Evolutionary conservation across 176 grass and related monocot species (phyloP), one percentile per base, ranked within the genome.

Genomic region (Oryza coarctata): DNA sequence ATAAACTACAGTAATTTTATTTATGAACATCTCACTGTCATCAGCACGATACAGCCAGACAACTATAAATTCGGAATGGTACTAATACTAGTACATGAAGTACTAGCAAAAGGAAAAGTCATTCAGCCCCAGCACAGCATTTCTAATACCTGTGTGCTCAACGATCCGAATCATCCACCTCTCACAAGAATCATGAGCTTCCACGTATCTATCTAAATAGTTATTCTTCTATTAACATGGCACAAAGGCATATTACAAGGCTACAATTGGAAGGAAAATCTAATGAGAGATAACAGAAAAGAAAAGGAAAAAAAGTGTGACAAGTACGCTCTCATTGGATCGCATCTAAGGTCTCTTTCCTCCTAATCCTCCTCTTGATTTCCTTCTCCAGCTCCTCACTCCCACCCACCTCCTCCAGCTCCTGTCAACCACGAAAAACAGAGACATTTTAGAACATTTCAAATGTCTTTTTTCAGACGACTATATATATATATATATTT

Each of bases 341-440:
- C 0, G 63, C 68, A 55, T 89, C 83, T 32, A 9, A 55, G 55
- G 45, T 84, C 39, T 77, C 45, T 50, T 74, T 88, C 71, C 83
- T 94, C 83, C 80, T 97, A 70, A 90, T 94, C 87, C 92, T 89
- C 63, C 71, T 90, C 31, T 66, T 88, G 43, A 97, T 88, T 86
- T 94, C 92, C 69, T 89, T 97, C 74, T 97, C 92, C 80, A 97
- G 55, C 82, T 97, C 94, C 80, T 97, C 89, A 0, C 78, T 63
- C 9, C 94, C 94, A 33, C 92, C 92, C 52, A 97, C 94, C 80
- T 97, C 89, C 88, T 94, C 78, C 64, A 97, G 83, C 82, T 97
- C 94, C 94, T 97, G 67, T 1, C 31, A 65, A 85, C 13, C 13
- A 75, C 73, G 64, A 7, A 43, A 26, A 3, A 4, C 12, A 33